Evolutionary conservation across 306 rosid genomes (phyloP).

Genomic region (Biancaea sappan): DNA sequence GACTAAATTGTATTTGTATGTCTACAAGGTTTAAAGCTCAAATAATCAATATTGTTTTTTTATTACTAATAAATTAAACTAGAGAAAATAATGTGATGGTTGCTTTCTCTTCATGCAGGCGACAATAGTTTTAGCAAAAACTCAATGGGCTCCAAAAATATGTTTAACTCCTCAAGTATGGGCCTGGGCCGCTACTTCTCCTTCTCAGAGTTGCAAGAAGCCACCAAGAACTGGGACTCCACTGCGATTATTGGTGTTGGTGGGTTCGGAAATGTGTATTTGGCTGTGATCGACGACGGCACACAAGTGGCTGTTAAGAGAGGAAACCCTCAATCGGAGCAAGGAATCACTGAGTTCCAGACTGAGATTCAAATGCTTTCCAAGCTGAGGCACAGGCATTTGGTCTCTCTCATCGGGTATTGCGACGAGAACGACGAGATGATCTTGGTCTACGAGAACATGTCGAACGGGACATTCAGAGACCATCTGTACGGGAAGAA

Average conservation of each 20-base stretch:
- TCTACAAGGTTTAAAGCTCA: too few species aligned
- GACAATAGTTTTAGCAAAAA: conserved; percentile 55
- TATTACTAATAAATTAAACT: too few species aligned
- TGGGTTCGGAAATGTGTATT: conserved; percentile 63
- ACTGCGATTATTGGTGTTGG: conserved; percentile 62
- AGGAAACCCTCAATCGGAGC: conserved; percentile 73
- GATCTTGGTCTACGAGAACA: conserved; percentile 65
- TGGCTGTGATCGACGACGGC: conserved; percentile 59
- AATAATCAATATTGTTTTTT: too few species aligned
- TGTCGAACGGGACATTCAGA: conserved; percentile 61
- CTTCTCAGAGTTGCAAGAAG: conserved; percentile 56
- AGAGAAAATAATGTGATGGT: conserved; percentile 50
- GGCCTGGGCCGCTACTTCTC: conserved; percentile 59
- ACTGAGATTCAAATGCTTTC: conserved; percentile 70
- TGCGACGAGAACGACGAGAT: conserved; percentile 63
- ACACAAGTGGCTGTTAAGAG: conserved; percentile 62
- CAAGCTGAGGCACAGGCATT: conserved; percentile 62
- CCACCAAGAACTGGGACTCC: conserved; percentile 59
- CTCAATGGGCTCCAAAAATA: conserved; percentile 55
- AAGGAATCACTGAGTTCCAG: conserved; percentile 62
- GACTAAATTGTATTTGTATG: too few species aligned
- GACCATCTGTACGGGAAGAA: conserved; percentile 72
- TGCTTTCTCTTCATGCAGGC: conserved; percentile 54
- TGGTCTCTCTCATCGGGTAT: conserved; percentile 64
- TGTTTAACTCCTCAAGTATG: conserved; percentile 47